These are phyloP conservation scores for Bauhinia variegata DNA, from an alignment of 306 rosid genomes.

Conservation along the genomic window DNA sequence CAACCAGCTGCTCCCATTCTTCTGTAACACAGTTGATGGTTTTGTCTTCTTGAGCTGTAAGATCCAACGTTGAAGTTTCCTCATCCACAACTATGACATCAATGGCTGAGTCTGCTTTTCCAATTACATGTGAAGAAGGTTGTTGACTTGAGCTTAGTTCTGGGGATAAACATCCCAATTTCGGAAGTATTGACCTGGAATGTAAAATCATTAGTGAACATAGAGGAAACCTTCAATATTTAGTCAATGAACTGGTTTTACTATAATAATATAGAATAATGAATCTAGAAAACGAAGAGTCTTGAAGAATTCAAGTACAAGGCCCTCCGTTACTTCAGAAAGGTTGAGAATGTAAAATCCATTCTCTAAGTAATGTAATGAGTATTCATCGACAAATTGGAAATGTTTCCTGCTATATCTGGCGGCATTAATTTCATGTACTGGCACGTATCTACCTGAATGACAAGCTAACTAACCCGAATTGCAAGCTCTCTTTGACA, in stretches of 20 bases:
- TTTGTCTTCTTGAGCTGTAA: slow-evolving; percentile 43
- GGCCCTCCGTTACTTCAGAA: slow-evolving; percentile 23
- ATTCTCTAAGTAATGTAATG: slow-evolving; percentile 19
- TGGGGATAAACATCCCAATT: slow-evolving; percentile 41
- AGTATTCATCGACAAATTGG: slow-evolving; percentile 9
- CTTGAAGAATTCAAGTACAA: slow-evolving; percentile 19
- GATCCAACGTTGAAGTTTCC: slow-evolving; percentile 30
- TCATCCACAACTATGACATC: slow-evolving; percentile 27
- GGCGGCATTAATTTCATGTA: slow-evolving; percentile 27
- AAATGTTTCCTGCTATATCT: slow-evolving; percentile 1
- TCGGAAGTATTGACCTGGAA: slow-evolving; percentile 56
- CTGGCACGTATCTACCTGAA: slow-evolving; percentile 35
- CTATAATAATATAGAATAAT: slow-evolving; percentile 27
- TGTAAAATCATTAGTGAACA: slow-evolving; percentile 28
- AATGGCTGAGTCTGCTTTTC: slow-evolving; percentile 36
- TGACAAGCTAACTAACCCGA: slow-evolving; percentile 53
- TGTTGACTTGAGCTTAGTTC: slow-evolving; percentile 45
- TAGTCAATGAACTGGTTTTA: slow-evolving; percentile 19
- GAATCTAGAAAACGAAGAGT: slow-evolving; percentile 1
- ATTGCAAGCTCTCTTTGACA: slow-evolving; percentile 65
- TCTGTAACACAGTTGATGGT: slow-evolving; percentile 53
- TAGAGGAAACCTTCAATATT: slow-evolving; percentile 25
- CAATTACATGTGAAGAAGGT: slow-evolving; percentile 34
- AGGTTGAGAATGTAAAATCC: slow-evolving; percentile 19
- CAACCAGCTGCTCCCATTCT: slow-evolving; percentile 81